Evolutionary conservation across 225 moss, liverwort and hornwort species (phyloP).

Genomic region (Polytrichum formosum): DNA sequence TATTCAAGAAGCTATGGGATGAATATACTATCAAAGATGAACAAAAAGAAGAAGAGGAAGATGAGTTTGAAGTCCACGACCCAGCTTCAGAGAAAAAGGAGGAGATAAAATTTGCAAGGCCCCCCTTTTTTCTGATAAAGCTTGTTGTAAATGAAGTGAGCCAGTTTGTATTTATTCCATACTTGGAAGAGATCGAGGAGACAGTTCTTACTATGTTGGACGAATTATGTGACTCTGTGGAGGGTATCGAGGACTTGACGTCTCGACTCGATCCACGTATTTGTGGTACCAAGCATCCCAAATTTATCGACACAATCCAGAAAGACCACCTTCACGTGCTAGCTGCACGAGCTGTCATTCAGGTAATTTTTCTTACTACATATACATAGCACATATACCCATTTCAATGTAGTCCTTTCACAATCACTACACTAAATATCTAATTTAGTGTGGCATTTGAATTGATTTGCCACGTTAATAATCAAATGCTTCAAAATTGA

Average conservation of each 20-base stretch:
- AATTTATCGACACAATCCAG: conserved; percentile 35
- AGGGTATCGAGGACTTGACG: conserved; percentile 63
- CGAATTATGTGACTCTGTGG: conserved; percentile 54
- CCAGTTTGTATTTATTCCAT: conserved; percentile 58
- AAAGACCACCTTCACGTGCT: conserved; percentile 33
- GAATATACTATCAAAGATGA: conserved; percentile 34
- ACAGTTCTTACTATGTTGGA: conserved; percentile 52
- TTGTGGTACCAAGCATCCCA: conserved; percentile 13
- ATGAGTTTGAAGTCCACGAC: conserved; percentile 9
- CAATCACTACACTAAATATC: too few species aligned
- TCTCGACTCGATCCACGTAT: conserved; percentile 49
- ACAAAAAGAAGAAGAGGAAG: conserved; percentile 1
- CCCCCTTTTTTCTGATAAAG: conserved; percentile 40
- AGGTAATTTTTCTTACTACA: conserved; percentile 27
- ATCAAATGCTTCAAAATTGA: too few species aligned
- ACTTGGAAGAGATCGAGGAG: conserved; percentile 51
- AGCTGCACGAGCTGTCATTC: conserved; percentile 31
- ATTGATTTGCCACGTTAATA: too few species aligned
- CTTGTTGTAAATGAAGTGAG: conserved; percentile 17
- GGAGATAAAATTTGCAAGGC: conserved; percentile 21
- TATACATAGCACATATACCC: too few species aligned
- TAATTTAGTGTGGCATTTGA: too few species aligned
- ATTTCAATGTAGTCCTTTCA: too few species aligned
- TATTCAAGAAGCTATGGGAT: conserved; percentile 62
- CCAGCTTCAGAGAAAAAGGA: neutral